Evolutionary conservation across 371 early-diverging fungal species (phyloP).

Genomic region (Saksenaea vasiformis): DNA sequence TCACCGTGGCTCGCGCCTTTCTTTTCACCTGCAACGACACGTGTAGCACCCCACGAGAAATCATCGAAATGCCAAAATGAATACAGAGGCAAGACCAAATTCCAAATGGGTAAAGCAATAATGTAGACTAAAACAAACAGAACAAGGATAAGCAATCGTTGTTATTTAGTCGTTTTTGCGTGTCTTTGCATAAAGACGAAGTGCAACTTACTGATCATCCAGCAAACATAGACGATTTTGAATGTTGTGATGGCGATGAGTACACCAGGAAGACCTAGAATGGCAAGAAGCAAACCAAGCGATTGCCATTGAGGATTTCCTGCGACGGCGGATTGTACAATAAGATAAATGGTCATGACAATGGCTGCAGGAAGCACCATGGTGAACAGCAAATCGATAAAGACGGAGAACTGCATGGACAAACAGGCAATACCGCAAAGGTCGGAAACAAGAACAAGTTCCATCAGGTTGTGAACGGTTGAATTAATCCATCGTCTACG

Average conservation of each 20-base stretch:
- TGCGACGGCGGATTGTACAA: conserved; percentile 52
- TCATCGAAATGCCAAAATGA: conserved; percentile 98
- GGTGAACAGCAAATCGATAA: conserved; percentile 84
- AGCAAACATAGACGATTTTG: conserved; percentile 76
- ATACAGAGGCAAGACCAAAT: conserved; percentile 90
- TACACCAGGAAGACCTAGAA: conserved; percentile 83
- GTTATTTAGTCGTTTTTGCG: neutral
- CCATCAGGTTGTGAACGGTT: conserved; percentile 90
- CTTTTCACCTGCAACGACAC: conserved; percentile 75
- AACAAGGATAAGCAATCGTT: neutral
- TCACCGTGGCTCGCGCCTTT: conserved; percentile 64
- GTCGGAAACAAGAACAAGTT: conserved; percentile 83
- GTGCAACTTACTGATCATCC: conserved; percentile 66
- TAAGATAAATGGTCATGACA: conserved; percentile 57
- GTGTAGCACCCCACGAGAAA: conserved; percentile 92
- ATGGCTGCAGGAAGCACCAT: conserved; percentile 85
- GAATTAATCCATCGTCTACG: conserved; percentile 94
- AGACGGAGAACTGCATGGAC: conserved; percentile 89
- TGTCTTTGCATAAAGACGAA: neutral
- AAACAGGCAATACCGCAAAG: conserved; percentile 88
- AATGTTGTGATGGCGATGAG: conserved; percentile 87
- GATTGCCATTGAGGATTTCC: conserved; percentile 60
- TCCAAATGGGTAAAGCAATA: conserved; percentile 93
- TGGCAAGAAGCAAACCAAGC: conserved; percentile 62
- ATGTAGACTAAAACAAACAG: conserved; percentile 49